Conservation (phyloP, 257 asterid genomes). For the Gynochthodes officinalis region DNA sequence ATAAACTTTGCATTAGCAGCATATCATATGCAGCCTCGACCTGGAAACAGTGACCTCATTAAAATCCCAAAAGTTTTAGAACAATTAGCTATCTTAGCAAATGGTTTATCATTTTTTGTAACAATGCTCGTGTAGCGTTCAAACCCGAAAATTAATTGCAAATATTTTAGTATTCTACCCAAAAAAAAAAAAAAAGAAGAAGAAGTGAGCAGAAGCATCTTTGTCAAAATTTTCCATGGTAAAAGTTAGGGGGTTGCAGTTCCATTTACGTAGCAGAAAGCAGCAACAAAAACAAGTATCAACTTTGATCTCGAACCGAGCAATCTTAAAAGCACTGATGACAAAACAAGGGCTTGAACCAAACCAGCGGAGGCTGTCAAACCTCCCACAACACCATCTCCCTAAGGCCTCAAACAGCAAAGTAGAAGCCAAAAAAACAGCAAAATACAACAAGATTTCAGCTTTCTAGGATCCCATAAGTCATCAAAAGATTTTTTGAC, state of each 20-base stretch:
- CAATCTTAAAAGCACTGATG: not conserved
- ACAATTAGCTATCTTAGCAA: too few species aligned
- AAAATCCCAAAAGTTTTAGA: constrained; percentile 14
- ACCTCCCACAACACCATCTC: too few species aligned
- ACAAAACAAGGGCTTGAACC: too few species aligned
- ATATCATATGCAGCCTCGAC: constrained; percentile 97
- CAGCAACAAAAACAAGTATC: not conserved
- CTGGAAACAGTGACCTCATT: constrained; percentile 35
- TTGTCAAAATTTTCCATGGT: not conserved
- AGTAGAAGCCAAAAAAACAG: not conserved
- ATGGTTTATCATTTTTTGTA: too few species aligned
- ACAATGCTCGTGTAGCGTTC: not conserved
- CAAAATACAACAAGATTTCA: not conserved
- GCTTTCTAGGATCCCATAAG: not conserved
- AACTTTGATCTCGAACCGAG: not conserved
- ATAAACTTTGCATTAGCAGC: constrained; percentile 90
- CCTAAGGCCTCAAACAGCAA: too few species aligned
- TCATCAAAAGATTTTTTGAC: not conserved
- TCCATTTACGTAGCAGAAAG: not conserved
- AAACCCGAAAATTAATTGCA: not conserved
- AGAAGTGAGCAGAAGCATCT: not conserved
- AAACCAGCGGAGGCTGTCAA: too few species aligned
- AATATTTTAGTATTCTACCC: too few species aligned
- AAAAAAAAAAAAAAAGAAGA: too few species aligned
- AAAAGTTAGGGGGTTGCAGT: not conserved